Conservation (phyloP, 768 basidiomycete species). For the Naematelia aurantialba region DNA sequence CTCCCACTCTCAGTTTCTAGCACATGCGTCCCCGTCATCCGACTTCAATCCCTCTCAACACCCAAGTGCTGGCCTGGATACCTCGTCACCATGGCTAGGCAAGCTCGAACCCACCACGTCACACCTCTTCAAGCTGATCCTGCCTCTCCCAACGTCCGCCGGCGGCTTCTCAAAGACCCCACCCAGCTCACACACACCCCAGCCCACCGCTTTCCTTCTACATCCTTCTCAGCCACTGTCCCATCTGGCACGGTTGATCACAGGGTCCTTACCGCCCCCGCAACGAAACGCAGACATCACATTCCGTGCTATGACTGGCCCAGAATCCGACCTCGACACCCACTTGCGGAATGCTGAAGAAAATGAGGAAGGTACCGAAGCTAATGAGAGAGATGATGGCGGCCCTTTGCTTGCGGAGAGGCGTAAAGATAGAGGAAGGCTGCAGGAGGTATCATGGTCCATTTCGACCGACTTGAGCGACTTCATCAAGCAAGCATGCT, state of each 20-base stretch:
- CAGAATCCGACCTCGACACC: constrained; percentile 37
- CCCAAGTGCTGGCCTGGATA: constrained; percentile 23
- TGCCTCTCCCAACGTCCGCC: constrained; percentile 54
- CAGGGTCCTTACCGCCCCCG: constrained; percentile 48
- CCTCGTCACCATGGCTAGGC: constrained; percentile 50
- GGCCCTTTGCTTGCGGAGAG: constrained; percentile 42
- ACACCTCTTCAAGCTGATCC: constrained; percentile 64
- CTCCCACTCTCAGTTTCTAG: constrained; percentile 39
- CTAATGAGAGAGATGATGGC: constrained; percentile 38
- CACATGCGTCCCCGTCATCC: constrained; percentile 28
- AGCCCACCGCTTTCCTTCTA: constrained; percentile 60
- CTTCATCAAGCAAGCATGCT: constrained; percentile 63
- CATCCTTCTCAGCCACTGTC: constrained; percentile 69
- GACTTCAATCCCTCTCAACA: constrained; percentile 40
- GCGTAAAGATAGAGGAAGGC: constrained; percentile 21
- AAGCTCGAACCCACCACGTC: constrained; percentile 63
- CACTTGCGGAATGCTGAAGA: constrained; percentile 33
- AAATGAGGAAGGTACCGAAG: background rate
- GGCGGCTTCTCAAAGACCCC: background rate
- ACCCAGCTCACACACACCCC: constrained; percentile 12
- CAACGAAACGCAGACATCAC: constrained; percentile 40
- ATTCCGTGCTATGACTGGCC: constrained; percentile 45
- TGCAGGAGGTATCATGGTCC: constrained; percentile 57
- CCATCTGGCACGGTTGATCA: constrained; percentile 61
- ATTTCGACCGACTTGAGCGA: constrained; percentile 64